Conservation (phyloP, 495 filamentous ascomycete genomes). For the Aspergillus baeticus region DNA sequence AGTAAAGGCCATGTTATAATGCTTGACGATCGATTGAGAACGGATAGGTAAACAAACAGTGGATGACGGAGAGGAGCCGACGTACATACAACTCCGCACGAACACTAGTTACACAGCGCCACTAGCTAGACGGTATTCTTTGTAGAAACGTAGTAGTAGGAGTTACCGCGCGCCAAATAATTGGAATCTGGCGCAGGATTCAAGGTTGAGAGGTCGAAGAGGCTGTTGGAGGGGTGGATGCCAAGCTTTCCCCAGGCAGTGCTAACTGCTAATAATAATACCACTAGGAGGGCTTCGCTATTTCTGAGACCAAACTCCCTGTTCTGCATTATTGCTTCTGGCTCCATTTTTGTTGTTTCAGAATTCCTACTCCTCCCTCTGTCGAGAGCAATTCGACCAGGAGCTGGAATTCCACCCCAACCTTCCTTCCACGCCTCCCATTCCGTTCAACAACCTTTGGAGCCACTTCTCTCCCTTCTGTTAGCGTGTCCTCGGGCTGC, state of each 20-base stretch:
- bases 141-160: not conserved
- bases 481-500: not conserved
- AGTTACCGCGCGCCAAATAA: not conserved
- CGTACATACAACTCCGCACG: too few relatives aligned
- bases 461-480: slow-evolving; percentile 6
- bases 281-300: not conserved
- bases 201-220: too few relatives aligned
- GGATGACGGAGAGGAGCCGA: too few relatives aligned
- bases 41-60: too few relatives aligned
- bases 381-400: slow-evolving; percentile 10
- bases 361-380: slow-evolving; percentile 11
- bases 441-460: not conserved
- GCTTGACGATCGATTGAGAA: too few relatives aligned
- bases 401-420: slow-evolving; percentile 15
- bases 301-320: not conserved
- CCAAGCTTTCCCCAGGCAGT: slow-evolving; percentile 7
- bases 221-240: not conserved
- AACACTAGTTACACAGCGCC: too few relatives aligned
- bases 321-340: slow-evolving; percentile 7
- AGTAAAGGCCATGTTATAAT: not conserved
- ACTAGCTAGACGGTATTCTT: too few relatives aligned
- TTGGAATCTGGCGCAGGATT: too few relatives aligned
- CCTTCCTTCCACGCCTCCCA: not conserved
- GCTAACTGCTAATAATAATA: not conserved
- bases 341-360: slow-evolving; percentile 13